Conservation (phyloP, 345 rosid genomes). For the Citrus hindsii region DNA sequence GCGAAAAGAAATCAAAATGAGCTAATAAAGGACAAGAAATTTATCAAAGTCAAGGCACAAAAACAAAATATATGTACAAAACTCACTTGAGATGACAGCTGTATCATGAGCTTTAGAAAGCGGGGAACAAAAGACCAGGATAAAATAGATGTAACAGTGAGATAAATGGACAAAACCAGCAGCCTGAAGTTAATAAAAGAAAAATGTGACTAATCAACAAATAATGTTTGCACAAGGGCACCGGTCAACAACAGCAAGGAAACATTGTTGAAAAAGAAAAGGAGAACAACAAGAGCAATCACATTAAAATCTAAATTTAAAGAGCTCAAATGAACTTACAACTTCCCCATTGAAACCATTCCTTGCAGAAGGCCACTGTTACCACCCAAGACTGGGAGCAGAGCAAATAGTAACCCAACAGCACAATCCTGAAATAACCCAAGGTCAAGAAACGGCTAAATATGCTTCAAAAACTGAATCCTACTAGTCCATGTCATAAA, state of each 20-base stretch:
- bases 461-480: slow-evolving; percentile 8
- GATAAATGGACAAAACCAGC: slow-evolving; percentile 72
- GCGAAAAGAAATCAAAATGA: slow-evolving; percentile 16
- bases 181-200: slow-evolving; percentile 46
- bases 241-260: not conserved
- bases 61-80: not conserved
- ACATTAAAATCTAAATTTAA: not conserved
- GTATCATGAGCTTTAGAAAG: slow-evolving; percentile 92
- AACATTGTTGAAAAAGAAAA: not conserved
- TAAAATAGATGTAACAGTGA: slow-evolving; percentile 66
- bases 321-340: slow-evolving; percentile 48
- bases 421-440: slow-evolving; percentile 78
- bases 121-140: slow-evolving; percentile 98
- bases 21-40: not conserved
- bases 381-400: slow-evolving; percentile 98
- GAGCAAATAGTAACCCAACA: slow-evolving; percentile 88
- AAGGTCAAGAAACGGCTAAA: slow-evolving; percentile 14
- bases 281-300: not conserved
- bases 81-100: slow-evolving; percentile 96
- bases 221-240: slow-evolving; percentile 8
- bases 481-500: not conserved
- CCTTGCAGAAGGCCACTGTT: slow-evolving; percentile 82
- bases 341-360: slow-evolving; percentile 87
- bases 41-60: slow-evolving; percentile 9
- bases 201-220: not conserved